Base-by-base conservation (phyloP, 2,329 filamentous ascomycete species). In the Samsoniella hepiali region DNA sequence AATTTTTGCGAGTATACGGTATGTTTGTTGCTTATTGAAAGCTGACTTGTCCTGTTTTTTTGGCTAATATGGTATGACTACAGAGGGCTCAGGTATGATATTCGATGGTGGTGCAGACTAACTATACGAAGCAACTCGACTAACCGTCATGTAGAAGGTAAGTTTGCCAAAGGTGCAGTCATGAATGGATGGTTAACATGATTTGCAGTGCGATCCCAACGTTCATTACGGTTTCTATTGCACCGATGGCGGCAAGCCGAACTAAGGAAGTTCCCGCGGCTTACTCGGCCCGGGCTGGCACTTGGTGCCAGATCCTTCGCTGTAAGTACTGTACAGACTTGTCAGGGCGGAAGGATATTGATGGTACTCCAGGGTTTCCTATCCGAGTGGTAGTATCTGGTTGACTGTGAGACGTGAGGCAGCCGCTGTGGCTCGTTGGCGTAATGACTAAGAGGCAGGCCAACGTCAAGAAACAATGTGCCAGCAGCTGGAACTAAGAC, bases 81-180 rank as follows among this genome's bases (percentile, higher is more conserved):
- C n/a, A 53, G 58, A 22, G 10, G 3, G 58, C 58, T 17, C 53
- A 44, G 47, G 58, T 60, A 60, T 32, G 47, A 53, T 9, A 29
- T n/a, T 5, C 5, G 2, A 2, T 1, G 17, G 13, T 6, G 17
- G 13, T 27, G 5, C 29, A 38, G 5, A 38, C 56, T 47, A 38
- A 38, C n/a, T 3, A 27, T 11, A 17, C n/a, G 27, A 49, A 34
- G 32, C 44, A 51, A 15, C 22, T 10, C 22, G 31, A 7, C 57
- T 59, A 42, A 59, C 57, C n/a, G 13, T 6, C 1, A 5, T 40
- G 22, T 9, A 58, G 56, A 5, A 17, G 3, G 56, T 58, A 31
- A 36, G 56, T 50, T 10, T 13, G 9, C 38, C 5, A 15, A 15
- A 29, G 8, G 34, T 49, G 45, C 10, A 3, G 11, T 8, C 29